Evolutionary conservation across 2,329 filamentous ascomycete species (phyloP), one percentile per base, ranked within the genome.

Genomic region (Alternaria arborescens): DNA sequence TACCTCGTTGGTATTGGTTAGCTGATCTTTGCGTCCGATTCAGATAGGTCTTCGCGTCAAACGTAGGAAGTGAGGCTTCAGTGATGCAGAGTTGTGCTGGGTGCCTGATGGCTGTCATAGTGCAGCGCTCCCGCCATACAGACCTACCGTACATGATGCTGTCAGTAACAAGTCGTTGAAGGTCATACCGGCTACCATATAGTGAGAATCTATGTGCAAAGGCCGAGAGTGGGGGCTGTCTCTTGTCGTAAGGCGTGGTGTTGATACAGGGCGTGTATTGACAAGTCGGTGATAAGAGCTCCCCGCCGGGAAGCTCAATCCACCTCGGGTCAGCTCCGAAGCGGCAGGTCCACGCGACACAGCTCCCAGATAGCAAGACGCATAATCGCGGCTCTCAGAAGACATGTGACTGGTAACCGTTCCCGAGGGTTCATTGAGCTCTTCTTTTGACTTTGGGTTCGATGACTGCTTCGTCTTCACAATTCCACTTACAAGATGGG

Each of bases 401-500:
- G 46, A 62, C 48, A 69, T 60, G 65, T 55, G 58, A 61, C 66
- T 58, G 60, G 60, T 57, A 63, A 57, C 51, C 43, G 50, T 53
- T 50, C 34, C 54, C 58, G 50, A 55, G 50, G 48, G 34, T 26
- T 22, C 53, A 24, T 34, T 38, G 10, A 12, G 12, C 32, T 36
- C 22, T 42, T 42, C 40, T 56, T 46, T 20, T 50, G 51, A 43
- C 20, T 41, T 43, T 32, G 26, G 3, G n/a, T 38, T 36, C 44
- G 5, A 8, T 24, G 11, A 12, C 5, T 6, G 30, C 16, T 5
- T 4, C 24, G 2, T 28, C 56, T 7, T 34, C 62, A 60, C 51
- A 12, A 38, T 20, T 55, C 8, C 36, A 22, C 52, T 10, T 60
- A 36, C 14, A 85, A 81, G 77, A 78, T 86, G 73, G 83, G 84